Conservation (phyloP, 129 eudicot genomes). For the Lactuca saligna region DNA sequence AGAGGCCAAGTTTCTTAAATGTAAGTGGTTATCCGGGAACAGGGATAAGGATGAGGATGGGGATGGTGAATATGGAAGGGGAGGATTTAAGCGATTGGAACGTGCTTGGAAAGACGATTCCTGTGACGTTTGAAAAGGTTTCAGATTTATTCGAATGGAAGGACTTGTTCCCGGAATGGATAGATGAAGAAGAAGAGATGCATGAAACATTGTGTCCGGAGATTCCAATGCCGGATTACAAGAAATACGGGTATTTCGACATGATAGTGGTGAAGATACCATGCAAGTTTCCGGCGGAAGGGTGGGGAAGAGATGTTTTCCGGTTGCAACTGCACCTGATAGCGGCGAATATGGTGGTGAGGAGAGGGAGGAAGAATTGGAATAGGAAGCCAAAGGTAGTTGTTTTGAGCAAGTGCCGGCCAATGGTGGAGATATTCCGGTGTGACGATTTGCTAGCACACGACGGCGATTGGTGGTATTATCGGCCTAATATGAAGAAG, state of each 20-base stretch:
- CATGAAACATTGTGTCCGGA: slow-evolving; percentile 77
- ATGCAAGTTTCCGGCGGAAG: slow-evolving; percentile 55
- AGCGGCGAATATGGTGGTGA: slow-evolving; percentile 67
- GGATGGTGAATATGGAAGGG: slow-evolving; percentile 72
- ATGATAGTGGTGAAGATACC: slow-evolving; percentile 75
- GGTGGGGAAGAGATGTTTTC: slow-evolving; percentile 75
- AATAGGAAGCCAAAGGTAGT: slow-evolving; percentile 60
- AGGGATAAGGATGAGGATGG: slow-evolving; percentile 66
- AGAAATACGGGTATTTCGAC: slow-evolving; percentile 55
- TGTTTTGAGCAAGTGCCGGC: slow-evolving; percentile 73
- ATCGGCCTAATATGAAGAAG: slow-evolving; percentile 46
- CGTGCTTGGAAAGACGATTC: slow-evolving; percentile 41
- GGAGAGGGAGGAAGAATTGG: slow-evolving; percentile 61
- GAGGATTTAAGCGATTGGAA: slow-evolving; percentile 80
- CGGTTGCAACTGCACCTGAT: slow-evolving; percentile 75
- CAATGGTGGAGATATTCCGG: slow-evolving; percentile 81
- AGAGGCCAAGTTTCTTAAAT: slow-evolving; percentile 64
- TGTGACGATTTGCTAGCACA: slow-evolving; percentile 65
- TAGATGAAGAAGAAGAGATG: slow-evolving; percentile 88
- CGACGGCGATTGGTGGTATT: slow-evolving; percentile 89
- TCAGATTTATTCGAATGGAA: slow-evolving; percentile 70
- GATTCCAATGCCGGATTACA: slow-evolving; percentile 66
- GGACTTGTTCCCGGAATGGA: slow-evolving; percentile 88
- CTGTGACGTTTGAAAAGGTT: slow-evolving; percentile 45
- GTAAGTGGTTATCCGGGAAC: slow-evolving; percentile 29